Base-by-base conservation (phyloP, 805 yeast genomes). In the Nakazawaea molendinolei region DNA sequence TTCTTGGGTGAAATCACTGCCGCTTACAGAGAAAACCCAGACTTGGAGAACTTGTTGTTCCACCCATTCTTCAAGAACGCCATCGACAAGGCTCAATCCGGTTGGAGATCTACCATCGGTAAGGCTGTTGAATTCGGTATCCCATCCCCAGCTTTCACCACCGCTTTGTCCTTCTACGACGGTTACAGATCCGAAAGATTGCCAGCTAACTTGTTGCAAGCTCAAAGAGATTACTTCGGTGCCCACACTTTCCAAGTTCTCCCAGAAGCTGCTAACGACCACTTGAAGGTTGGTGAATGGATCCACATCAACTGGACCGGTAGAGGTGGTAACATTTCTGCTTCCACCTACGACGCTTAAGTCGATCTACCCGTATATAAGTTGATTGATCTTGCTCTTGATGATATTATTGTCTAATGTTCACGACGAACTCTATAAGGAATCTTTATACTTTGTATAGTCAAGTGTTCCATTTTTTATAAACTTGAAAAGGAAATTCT, bases 281-380 rank as follows among this genome's bases (percentile, higher is more conserved):
- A 66, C 60, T 74, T 84, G 67, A 90, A 92, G 69, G 78, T 67
- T 49, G 92, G 74, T 55, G 68, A 76, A 50, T 79, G 81, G 71
- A 82, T 90, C 65, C 98, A 90, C 72, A 74, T 92, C 60, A 90
- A 90, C 92, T 90, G 98, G 98, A 90, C 97, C 50, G 97, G 97
- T 65, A 79, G 78, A 57, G 97, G 98, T 69, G 98, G 98, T 74
- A 80, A 92, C 68, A 85, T 89, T 50, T 84, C 96, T 52, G 95
- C 98, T 46, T 70, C 95, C 33, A 86, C 95, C 53, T 90, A 90
- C 69, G 80, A 80, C 56, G 97, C 97, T 67, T 90, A 75, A 65
- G 32, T 31, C 32, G n/a, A 9, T 15, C 23, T 8, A 22, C 8
- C 12, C 8, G 12, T 22, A 8, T 8, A 8, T 8, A 12, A 12